Percentiles rank a stretch among this genome's conserved stretches.
Conservation (phyloP, 1,139 yeast species). For the Kurtzmaniella quercitrusa region DNA sequence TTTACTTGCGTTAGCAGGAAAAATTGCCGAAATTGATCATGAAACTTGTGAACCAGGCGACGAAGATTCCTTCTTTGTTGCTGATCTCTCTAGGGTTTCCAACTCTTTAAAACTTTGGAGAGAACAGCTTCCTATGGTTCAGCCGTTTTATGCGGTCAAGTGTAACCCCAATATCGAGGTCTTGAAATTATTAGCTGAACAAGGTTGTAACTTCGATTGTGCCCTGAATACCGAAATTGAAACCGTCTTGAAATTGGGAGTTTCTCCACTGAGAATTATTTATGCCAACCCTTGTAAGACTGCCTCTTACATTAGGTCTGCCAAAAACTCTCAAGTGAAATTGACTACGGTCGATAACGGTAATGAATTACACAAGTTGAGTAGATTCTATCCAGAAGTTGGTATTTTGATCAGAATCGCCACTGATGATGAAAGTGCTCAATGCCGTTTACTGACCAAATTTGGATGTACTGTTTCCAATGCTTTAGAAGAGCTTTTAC, state of each 20-base stretch:
- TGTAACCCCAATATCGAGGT: slow-evolving; percentile 77
- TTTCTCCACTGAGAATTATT: slow-evolving; percentile 62
- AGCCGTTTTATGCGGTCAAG: slow-evolving; percentile 89
- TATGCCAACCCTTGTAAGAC: slow-evolving; percentile 96
- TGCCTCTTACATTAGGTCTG: slow-evolving; percentile 71
- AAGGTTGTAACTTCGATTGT: slow-evolving; percentile 87
- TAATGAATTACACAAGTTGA: slow-evolving; percentile 77
- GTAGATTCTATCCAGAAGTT: slow-evolving; percentile 63
- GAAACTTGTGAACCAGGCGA: slow-evolving; percentile 70
- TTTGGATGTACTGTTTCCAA: slow-evolving; percentile 73
- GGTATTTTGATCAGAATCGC: slow-evolving; percentile 74
- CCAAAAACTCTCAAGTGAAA: slow-evolving; percentile 50
- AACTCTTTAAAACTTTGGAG: slow-evolving; percentile 64
- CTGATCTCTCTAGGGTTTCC: slow-evolving; percentile 73
- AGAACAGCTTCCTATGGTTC: slow-evolving; percentile 61
- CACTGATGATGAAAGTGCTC: slow-evolving; percentile 87
- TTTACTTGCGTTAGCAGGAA: slow-evolving; percentile 34
- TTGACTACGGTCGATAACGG: slow-evolving; percentile 88
- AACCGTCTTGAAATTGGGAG: slow-evolving; percentile 57
- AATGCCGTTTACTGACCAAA: slow-evolving; percentile 83
- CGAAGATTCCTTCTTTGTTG: slow-evolving; percentile 85
- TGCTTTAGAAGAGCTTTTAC: slow-evolving; percentile 52
- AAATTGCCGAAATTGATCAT: slow-evolving; percentile 47
- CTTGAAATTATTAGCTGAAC: slow-evolving; percentile 48
- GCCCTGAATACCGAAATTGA: slow-evolving; percentile 88